Base-by-base conservation (phyloP, 805 yeast genomes). In the Hanseniaspora vineae region DNA sequence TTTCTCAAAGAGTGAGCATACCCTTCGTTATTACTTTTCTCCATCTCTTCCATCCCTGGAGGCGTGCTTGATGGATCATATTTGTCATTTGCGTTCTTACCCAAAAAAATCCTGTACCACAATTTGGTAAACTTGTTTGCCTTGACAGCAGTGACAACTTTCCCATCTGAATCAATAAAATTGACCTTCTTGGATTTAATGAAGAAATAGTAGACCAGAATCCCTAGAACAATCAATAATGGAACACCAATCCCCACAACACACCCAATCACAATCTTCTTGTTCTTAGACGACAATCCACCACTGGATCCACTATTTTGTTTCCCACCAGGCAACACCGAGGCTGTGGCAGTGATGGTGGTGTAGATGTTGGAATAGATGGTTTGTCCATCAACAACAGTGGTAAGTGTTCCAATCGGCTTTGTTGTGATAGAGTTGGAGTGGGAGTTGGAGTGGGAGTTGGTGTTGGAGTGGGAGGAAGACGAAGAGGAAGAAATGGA, bases 171-270 rank as follows among this genome's bases (percentile, higher is more conserved):
- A 49, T 64, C 64, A 44, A 64, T 60, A 48, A 60, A 64, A 46
- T 62, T 61, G 15, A 62, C 56, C 45, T 58, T 58, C 42, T 54
- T 60, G 4, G 65, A 54, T 45, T 54, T 56, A 23, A 64, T 51
- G 46, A 62, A 62, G 49, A 53, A 58, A 45, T 58, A 50, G 45
- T 64, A 64, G 2, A 62, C 43, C n/a, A 61, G 33, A 8, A 59
- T 48, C 3, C 51, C 45, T 3, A 52, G 48, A 2, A 55, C 54
- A 1, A 65, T 39, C 2, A 79, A 58, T 0, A 75, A 52, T 2
- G 89, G 84, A 0, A 80, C 78, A 46, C 85, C 85, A 13, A 83
- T 73, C 48, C 88, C 88, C 6, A 81, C 81, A 31, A 77, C 81
- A 50, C 80, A 79, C 39, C 88, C 88, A 46, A 80, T 72, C 20